These are phyloP conservation scores for Globisporangium viniferum DNA, from an alignment of 352 stramenopile species.

Conservation along the genomic window DNA sequence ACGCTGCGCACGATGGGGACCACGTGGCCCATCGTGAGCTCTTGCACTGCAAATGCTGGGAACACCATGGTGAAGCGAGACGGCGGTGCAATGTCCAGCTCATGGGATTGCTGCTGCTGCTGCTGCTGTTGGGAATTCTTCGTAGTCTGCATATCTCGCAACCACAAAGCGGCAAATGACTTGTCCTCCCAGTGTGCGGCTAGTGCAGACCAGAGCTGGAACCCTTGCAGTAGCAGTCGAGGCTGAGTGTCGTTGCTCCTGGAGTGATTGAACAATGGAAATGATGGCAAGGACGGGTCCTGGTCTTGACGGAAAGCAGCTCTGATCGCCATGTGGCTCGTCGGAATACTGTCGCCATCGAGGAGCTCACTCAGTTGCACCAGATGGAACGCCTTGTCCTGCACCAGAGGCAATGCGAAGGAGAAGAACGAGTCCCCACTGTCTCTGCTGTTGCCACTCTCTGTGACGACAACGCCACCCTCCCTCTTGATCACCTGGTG, in stretches of 20 bases:
- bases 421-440: conserved; percentile 16
- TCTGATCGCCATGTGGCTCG: conserved; percentile 33
- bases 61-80: conserved; percentile 20
- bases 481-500: not conserved
- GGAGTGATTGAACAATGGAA: not conserved
- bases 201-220: conserved; percentile 40
- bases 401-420: conserved; percentile 32
- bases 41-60: conserved; percentile 14
- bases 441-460: not conserved
- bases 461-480: too few relatives aligned
- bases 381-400: conserved; percentile 28
- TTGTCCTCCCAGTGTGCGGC: conserved; percentile 26
- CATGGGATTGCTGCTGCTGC: not conserved
- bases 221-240: conserved; percentile 21
- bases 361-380: conserved; percentile 35
- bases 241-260: not conserved
- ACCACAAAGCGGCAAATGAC: conserved; percentile 31
- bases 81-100: conserved; percentile 8
- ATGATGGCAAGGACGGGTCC: conserved; percentile 18
- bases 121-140: not conserved
- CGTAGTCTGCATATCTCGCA: not conserved
- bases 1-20: conserved; percentile 29
- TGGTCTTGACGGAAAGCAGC: conserved; percentile 40
- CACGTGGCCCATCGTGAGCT: conserved; percentile 29
- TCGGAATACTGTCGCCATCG: conserved; percentile 22